Base-by-base conservation (phyloP, 129 eudicot species). In the Kitagawia praeruptora region DNA sequence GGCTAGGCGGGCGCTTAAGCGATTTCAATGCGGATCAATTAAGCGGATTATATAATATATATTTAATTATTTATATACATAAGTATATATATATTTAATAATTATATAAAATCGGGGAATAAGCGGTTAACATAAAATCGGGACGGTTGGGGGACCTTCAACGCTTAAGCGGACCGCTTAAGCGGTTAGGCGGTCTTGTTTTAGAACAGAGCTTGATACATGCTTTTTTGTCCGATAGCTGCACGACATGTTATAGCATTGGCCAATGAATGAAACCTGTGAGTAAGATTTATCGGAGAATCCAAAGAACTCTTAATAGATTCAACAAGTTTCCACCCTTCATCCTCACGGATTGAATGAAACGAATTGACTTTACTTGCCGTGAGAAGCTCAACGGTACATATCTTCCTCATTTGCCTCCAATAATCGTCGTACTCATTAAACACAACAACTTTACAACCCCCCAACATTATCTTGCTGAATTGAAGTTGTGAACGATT, bases 371-470 rank as follows among this genome's bases (percentile, higher is more conserved):
- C 83, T 11, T 54, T 70, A 18, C 10, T 82, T 4, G 74, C 31
- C 18, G 25, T 82, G 34, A 82, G 63, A 69, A 82, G 85, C 75
- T 77, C 81, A 41, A 54, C 64, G 61, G 37, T 81, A 78, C 75
- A 70, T 4, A 28, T 70, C 40, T 38, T 70, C 9, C 11, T 34
- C 75, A 70, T 70, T 70, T 70, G 44, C 40, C 75, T 38, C 75
- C 75, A 70, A 16, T 70, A 70, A 38, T 70, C 75, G 13, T 70
- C 75, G 6, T 70, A 70, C n/a, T 10, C 16, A 37, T 61, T 41
- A 8, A 54, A 73, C 4, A 58, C 81, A 0, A 82, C 53, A 34
- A 58, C 81, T 13, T 46, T 42, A n/a, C 45, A 28, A 34, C 79
- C 21, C 77, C 83, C 77, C 23, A 72, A 15, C 8, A 80, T 42